Base-by-base conservation (phyloP, 2,329 filamentous ascomycete genomes). In the Lecanicillium sp. region DNA sequence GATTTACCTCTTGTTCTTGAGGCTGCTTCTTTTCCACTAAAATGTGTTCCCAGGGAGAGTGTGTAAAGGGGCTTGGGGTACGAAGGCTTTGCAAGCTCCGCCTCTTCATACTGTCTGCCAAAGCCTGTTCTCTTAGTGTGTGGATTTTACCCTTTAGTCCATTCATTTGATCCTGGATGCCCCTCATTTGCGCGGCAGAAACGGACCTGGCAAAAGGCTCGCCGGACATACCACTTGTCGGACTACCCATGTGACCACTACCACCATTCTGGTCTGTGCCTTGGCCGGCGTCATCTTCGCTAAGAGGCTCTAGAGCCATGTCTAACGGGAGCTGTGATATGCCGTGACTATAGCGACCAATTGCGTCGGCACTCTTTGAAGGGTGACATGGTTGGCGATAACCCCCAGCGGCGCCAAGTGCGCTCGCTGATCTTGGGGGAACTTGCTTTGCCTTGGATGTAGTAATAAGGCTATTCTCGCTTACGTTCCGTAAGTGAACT, bases 141-240 rank as follows among this genome's bases (percentile, higher is more conserved):
- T 86, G 89, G 27, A 95, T 88, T 51, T 87, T 86, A 43, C 84
- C 85, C 54, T 88, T 89, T 33, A 95, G 68, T 38, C 84, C 86
- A 40, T 83, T 80, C 75, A 95, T 85, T 56, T 94, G 87, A 47
- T 87, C 82, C 43, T 86, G 85, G 31, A 95, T 67, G 37, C 75
- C 74, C 8, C 81, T 78, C 53, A 85, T 78, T 52, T 85, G 80
- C 12, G 80, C 72, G n/a, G 78, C 78, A 1, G 86, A 90, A 12
- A 78, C 70, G 3, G 84, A 80, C 14, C 85, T 73, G 18, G 73
- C 73, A 8, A 82, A 59, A 1, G 68, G 70, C 31, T 67, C 63
- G 9, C 68, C 65, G n/a, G 52, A 63, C 1, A 58, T 51, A 36
- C 68, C 62, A 35, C 63, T 64, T 0, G 62, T 64, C 1, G 71